A percentile compares a stretch with the other conserved stretches of the same genome.
phyloP scores from a whole-genome alignment of 208 protist genomes.

The Leishmania aethiopica region DNA sequence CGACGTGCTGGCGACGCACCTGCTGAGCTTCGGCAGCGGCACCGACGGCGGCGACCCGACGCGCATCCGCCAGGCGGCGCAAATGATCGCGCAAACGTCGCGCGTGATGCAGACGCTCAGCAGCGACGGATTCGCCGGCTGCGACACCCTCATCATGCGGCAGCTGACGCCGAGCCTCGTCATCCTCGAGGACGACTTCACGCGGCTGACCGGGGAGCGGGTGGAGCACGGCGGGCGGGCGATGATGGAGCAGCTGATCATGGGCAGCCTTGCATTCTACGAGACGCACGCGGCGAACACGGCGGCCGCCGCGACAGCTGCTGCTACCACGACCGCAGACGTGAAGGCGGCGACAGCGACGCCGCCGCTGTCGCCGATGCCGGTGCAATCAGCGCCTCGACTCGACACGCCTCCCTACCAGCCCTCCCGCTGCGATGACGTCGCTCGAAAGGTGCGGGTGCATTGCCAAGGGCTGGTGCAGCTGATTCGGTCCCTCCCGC shows the following conservation, averaged over 20 bases:
- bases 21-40: constrained; percentile 78
- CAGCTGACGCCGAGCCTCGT: constrained; percentile 76
- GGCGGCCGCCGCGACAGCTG: constrained; percentile 8
- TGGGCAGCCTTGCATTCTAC: constrained; percentile 42
- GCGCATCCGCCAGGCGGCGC: constrained; percentile 70
- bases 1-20: constrained; percentile 69
- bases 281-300: constrained; percentile 25
- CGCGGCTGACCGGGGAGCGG: constrained; percentile 46
- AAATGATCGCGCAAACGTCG: constrained; percentile 63
- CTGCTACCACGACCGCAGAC: neutral
- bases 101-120: constrained; percentile 58
- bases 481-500: constrained; percentile 42
- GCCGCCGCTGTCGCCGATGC: constrained; percentile 6
- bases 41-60: constrained; percentile 81
- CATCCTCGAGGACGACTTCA: constrained; percentile 72
- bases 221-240: constrained; percentile 55
- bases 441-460: constrained; percentile 54
- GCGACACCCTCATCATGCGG: constrained; percentile 67
- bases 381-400: constrained; percentile 22
- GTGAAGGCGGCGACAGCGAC: neutral
- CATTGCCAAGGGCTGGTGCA: constrained; percentile 53
- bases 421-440: constrained; percentile 53
- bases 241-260: constrained; percentile 74
- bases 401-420: constrained; percentile 27
- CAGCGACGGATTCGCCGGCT: constrained; percentile 62